Evolutionary conservation across 306 rosid genomes (phyloP), one percentile per base, ranked within the genome.

Genomic region (Casuarina glauca): DNA sequence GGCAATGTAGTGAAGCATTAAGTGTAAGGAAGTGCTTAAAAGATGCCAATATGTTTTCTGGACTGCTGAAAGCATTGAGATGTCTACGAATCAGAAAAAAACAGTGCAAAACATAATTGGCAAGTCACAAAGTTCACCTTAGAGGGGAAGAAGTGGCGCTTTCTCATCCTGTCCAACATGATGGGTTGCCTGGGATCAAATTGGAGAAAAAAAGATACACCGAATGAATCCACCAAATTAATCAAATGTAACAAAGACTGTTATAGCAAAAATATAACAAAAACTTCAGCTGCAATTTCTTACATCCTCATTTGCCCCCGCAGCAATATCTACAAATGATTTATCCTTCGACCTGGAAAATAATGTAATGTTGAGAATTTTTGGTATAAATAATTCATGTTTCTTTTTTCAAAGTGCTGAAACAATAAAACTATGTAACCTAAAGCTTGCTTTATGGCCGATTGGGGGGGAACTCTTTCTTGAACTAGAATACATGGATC

Each of bases 261-360:
- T 66, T 66, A 48, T 41, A 26, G 32, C 48, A 41, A 32, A 42
- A 42, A 42, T 66, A 66, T 41, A 41, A 66, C 15, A 66, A 41
- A 66, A 42, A 39, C 49, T 16, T 32, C 17, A 15, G 50, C 32
- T 66, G 50, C 41, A 66, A 49, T 7, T 66, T 41, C 71, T 66
- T 66, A 66, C 71, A 42, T 66, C 71, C 10, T 66, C 71, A 66
- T 17, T 66, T 66, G 71, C 71, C 26, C 71, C 71, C 17, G 71
- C 71, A 16, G 71, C 71, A 32, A 66, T 66, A 66, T 66, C 42
- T 66, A 66, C 32, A n/a, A 66, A 42, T 66, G 71, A 66, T 42
- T 48, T 42, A 66, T 66, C 71, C 50, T 66, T 66, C 42, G 50
- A 41, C 71, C 71, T 66, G 50, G 26, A 41, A 66, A 41, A 66